A percentile compares a stretch with the other conserved stretches of the same genome.
phyloP scores from a whole-genome alignment of 345 rosid species.

The Zanthoxylum bungeanum region DNA sequence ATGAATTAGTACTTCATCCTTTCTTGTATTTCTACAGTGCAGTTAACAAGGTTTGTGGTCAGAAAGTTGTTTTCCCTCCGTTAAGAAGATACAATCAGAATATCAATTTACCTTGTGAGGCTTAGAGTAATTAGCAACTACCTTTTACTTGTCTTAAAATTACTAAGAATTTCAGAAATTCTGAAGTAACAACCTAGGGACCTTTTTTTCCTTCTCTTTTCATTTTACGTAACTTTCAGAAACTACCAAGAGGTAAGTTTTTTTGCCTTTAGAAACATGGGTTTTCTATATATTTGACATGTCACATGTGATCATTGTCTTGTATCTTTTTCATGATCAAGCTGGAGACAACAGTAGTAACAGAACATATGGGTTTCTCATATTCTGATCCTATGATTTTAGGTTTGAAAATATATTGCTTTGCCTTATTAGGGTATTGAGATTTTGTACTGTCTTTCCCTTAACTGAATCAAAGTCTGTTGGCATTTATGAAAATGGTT shows the following conservation, averaged over 20 bases:
- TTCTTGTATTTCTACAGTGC: slow-evolving; percentile 12
- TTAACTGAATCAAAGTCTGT: not conserved
- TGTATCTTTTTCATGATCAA: slow-evolving; percentile 21
- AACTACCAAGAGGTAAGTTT: slow-evolving; percentile 26
- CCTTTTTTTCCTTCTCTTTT: not conserved
- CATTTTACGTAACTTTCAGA: slow-evolving; percentile 19
- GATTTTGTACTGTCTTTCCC: not conserved
- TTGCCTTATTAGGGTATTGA: slow-evolving; percentile 1
- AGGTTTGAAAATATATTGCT: slow-evolving; percentile 5
- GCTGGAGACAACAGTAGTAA: slow-evolving; percentile 21
- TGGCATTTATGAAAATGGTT: not conserved
- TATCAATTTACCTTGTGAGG: slow-evolving; percentile 42
- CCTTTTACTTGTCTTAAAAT: slow-evolving; percentile 37
- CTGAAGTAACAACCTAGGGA: slow-evolving; percentile 29
- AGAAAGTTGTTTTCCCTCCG: not conserved
- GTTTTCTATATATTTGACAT: not conserved
- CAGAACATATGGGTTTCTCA: not conserved
- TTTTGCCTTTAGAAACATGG: not conserved
- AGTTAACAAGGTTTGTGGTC: slow-evolving; percentile 10
- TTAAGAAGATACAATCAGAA: slow-evolving; percentile 1
- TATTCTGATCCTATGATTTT: not conserved
- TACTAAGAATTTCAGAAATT: slow-evolving; percentile 39
- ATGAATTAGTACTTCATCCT: slow-evolving; percentile 17
- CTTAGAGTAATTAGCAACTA: slow-evolving; percentile 39
- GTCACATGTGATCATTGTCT: slow-evolving; percentile 2